Evolutionary conservation across 441 rosid species (phyloP), one percentile per base, ranked within the genome.

Genomic region (Manihot esculenta): DNA sequence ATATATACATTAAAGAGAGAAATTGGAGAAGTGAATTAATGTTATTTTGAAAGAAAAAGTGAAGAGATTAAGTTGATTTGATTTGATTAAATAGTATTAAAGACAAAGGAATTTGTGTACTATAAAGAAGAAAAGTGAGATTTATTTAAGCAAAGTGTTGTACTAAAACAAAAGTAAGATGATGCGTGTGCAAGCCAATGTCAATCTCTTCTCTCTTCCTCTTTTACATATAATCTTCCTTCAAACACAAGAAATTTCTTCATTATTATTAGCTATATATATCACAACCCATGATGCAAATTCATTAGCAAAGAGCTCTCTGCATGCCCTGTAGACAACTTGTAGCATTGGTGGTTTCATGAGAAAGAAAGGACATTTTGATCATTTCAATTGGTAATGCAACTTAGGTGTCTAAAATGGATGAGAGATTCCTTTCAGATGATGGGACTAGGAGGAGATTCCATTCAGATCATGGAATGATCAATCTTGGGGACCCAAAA

Each of bases 381-480:
- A n/a, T n/a, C n/a, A n/a, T n/a, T 3, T 27, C 5, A 59, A 27
- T 35, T n/a, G 64, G 3, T 70, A 73, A 76, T 73, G 72, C 53
- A 63, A 30, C 74, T 69, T 65, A 30, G 44, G 17, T 42, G 12
- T 41, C 3, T 24, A 7, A 53, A 71, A 69, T 49, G 65, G 56
- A 11, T 4, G 70, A 66, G 74, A 78, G 73, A 77, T 74, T 69
- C 82, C 63, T 49, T 83, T 74, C 13, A 62, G 59, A 59, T 73
- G 70, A 70, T 55, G 26, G 45, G 15, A 27, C 24, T 33, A 64
- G 45, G 67, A 69, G 27, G 50, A 76, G 80, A 83, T 85, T 82
- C 86, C 81, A 75, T 78, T 80, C 62, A 78, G 77, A 80, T 85
- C 83, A 77, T 62, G 76, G 77, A 78, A 77, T 53, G 75, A 49